These are phyloP conservation scores for Boletus fagicola DNA, from an alignment of 768 basidiomycete genomes.

Conservation along the genomic window DNA sequence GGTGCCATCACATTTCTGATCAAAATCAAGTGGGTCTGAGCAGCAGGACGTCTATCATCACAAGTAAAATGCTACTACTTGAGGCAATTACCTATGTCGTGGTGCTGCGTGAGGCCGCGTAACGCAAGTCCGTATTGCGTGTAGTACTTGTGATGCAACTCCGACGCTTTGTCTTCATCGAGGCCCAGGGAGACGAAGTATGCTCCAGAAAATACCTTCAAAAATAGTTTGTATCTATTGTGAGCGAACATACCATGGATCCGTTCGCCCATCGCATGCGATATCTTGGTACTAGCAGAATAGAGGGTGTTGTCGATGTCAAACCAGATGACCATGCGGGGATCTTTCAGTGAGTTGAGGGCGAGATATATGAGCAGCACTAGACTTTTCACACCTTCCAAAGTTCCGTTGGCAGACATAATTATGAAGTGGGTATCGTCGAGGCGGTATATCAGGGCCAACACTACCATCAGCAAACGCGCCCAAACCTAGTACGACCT, in stretches of 20 bases:
- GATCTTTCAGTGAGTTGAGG: conserved; percentile 39
- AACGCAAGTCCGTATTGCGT: conserved; percentile 80
- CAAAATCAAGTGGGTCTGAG: conserved; percentile 80
- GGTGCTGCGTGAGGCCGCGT: conserved; percentile 73
- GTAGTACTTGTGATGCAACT: conserved; percentile 72
- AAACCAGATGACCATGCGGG: conserved; percentile 67
- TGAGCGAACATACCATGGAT: conserved; percentile 59
- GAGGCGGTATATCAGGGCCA: conserved; percentile 5
- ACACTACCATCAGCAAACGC: too few relatives aligned
- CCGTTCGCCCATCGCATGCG: conserved; percentile 73
- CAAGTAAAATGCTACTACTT: not conserved
- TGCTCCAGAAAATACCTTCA: conserved; percentile 37
- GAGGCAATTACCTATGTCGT: conserved; percentile 58
- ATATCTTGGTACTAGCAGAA: conserved; percentile 70
- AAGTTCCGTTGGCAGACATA: conserved; percentile 22
- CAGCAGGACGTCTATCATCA: not conserved
- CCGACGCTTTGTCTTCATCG: conserved; percentile 63
- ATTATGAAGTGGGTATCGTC: conserved; percentile 25
- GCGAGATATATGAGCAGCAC: not conserved
- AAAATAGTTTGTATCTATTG: not conserved
- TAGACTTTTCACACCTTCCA: conserved; percentile 24
- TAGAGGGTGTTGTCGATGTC: conserved; percentile 91
- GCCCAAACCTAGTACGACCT: too few relatives aligned
- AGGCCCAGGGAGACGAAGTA: conserved; percentile 75
- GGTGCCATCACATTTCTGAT: conserved; percentile 78